Base-by-base conservation (phyloP, 148 eudicot genomes). In the Chenopodium formosanum region DNA sequence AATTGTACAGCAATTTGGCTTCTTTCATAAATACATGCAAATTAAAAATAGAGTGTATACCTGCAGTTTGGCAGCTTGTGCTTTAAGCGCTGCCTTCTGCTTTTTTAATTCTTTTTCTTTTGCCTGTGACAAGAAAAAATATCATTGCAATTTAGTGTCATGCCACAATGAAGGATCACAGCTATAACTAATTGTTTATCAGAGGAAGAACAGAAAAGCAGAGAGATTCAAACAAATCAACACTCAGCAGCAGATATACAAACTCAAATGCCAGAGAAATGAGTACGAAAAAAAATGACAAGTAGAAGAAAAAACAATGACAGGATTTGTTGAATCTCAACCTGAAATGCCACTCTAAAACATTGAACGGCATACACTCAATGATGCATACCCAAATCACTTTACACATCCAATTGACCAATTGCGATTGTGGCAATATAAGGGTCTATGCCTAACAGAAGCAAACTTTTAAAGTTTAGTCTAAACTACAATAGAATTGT, bases 11-110 rank as follows among this genome's bases (percentile, higher is more conserved):
- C 53, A 16, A 73, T 23, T 47, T 9, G 4, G 17, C 46, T 22
- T 16, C 19, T 62, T 6, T 14, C 20, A 58, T 23, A 19, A 0
- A 46, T 60, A 56, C 72, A 16, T 60, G 17, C 72, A n/a, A 70
- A 17, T 29, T 83, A 47, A 34, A 9, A 60, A 44, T 7, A n/a
- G 25, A 65, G 13, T 75, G 52, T 1, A 70, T 83, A 87, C 94
- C 94, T 90, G 87, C 73, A 87, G 83, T 85, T 86, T 91, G 3
- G 93, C 94, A 37, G 92, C 95, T 81, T 89, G 92, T n/a, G 91
- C 94, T 88, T 96, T 94, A 70, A 88, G 90, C 7, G 89, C 91
- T 81, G 97, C 97, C 91, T 96, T 96, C n/a, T 83, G 92, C 80
- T 88, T 92, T 83, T 94, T 94, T 85, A 90, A 46, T 71, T 90